phyloP scores from a whole-genome alignment of 169 alveolate genomes.

The Plasmodium relictum region DNA sequence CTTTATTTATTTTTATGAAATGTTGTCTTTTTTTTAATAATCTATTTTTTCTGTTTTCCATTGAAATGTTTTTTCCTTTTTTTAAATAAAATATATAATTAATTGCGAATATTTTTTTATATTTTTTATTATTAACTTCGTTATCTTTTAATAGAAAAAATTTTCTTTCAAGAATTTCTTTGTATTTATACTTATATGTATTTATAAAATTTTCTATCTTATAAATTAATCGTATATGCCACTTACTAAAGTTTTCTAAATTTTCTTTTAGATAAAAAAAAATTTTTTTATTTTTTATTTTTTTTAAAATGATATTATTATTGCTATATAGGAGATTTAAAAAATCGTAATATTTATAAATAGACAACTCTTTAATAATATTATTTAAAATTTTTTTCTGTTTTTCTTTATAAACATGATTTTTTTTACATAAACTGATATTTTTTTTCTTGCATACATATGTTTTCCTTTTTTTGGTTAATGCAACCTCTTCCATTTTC shows the following conservation, averaged over 20 bases:
- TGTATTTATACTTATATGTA: background rate
- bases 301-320: slow-evolving; percentile 1
- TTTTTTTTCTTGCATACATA: too few species aligned
- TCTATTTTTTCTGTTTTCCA: slow-evolving; percentile 1
- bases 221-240: background rate
- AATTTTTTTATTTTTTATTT: background rate
- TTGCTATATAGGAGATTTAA: background rate
- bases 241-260: background rate
- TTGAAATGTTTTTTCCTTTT: background rate
- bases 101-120: background rate
- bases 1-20: background rate
- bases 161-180: background rate
- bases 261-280: background rate
- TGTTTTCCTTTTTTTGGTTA: too few species aligned
- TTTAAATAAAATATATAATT: background rate
- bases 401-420: too few species aligned
- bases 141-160: too few species aligned
- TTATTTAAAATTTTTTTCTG: background rate
- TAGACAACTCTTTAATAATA: background rate
- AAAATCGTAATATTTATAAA: slow-evolving; percentile 9
- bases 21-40: background rate
- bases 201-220: slow-evolving; percentile 1
- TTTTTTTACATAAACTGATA: too few species aligned
- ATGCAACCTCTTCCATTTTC: background rate
- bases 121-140: background rate